Percentiles rank a stretch among this genome's conserved stretches.
Conservation (phyloP, 192 early-diverging fungal species). For the Mortierella hygrophila region DNA sequence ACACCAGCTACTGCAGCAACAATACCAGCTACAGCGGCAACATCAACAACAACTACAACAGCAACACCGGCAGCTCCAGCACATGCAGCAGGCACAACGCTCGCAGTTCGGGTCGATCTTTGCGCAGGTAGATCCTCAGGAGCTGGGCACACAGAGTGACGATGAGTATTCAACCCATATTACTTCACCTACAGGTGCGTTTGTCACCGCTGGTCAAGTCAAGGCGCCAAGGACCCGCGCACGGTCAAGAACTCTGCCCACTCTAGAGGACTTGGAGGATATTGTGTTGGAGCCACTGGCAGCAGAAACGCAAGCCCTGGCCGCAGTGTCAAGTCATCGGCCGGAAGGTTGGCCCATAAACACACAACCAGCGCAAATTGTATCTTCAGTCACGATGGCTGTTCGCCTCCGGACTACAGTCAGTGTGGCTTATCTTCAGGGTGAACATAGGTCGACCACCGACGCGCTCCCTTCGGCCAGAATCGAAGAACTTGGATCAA, state of each 20-base stretch:
- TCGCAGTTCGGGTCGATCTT: not conserved
- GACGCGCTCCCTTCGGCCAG: not conserved
- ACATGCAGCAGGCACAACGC: not conserved
- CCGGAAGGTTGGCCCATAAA: not conserved
- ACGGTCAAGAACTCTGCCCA: constrained; percentile 1
- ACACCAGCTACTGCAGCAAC: not conserved
- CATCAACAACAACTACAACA: constrained; percentile 1
- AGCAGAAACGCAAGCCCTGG: not conserved
- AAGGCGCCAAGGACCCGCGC: not conserved
- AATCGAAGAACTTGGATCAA: not conserved
- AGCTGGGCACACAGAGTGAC: constrained; percentile 11
- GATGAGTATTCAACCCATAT: not conserved
- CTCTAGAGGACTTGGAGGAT: not conserved
- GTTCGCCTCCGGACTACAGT: not conserved
- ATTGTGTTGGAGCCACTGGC: not conserved
- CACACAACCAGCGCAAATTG: not conserved
- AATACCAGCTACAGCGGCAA: constrained; percentile 1
- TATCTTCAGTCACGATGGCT: not conserved
- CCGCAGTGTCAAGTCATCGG: not conserved
- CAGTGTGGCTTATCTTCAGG: not conserved
- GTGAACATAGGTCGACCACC: too few species aligned
- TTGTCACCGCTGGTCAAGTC: not conserved
- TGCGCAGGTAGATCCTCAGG: not conserved
- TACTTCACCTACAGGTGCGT: not conserved
- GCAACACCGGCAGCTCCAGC: not conserved